Evolutionary conservation across 108 stramenopile species (phyloP), one percentile per base, ranked within the genome.

Genomic region (Skeletonema marinoi): DNA sequence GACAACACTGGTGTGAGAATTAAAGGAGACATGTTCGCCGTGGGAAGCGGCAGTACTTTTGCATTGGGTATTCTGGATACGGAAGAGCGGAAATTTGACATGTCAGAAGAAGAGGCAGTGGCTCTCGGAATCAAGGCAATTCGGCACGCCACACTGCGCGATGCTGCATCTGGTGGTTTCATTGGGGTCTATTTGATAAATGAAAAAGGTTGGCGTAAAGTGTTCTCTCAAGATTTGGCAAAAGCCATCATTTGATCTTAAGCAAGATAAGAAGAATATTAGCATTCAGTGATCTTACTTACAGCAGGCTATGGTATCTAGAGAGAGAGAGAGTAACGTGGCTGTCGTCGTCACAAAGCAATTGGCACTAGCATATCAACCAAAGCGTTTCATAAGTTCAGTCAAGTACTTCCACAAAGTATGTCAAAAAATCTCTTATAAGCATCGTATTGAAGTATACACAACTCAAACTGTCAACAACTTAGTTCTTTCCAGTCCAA

Each of bases 131-230:
- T 96, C 56, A 89, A 88, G 70, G 95, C 95, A 3, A 96, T 96
- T 54, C 91, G 95, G 1, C 91, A 96, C 70, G 95, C 95, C 29
- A 96, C 95, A 50, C 87, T 96, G 65, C 87, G 94, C n/a, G 94
- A 95, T 83, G 92, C 92, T 4, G 88, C 82, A 67, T 84, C 81
- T 19, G 95, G 95, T 36, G 95, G 95, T 17, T 96, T 85, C 71
- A 96, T 96, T 50, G 91, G 90, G 64, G 95, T 96, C 6, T 96
- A 88, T 76, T 44, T 93, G 51, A 89, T 96, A 17, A 93, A 86
- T 8, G 84, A 76, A 41, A 66, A 88, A 17, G 92, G 92, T 4
- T 96, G 92, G 91, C 76, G 78, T 30, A 90, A 88, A 36, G 95
- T 96, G 6, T 96, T 90, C 56, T 86, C 82, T 21, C 88, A 93